Conservation (phyloP, 1,284 basidiomycete genomes). For the Trichosporon ovoides region DNA sequence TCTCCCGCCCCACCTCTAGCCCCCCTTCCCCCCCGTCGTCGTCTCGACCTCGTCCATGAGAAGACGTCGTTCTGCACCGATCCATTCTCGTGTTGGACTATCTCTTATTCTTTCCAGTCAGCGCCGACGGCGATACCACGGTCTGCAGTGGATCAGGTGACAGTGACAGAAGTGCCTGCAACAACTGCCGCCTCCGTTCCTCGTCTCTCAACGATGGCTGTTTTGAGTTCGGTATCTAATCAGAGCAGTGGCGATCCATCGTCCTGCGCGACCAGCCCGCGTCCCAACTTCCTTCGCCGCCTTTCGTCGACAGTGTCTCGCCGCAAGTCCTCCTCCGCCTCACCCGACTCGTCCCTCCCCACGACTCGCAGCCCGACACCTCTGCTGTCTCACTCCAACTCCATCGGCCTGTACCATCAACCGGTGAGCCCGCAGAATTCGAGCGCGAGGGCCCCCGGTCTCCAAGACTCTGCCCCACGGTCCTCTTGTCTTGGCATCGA, state of each 20-base stretch:
- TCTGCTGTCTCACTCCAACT: not conserved
- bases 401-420: not conserved
- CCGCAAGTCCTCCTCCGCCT: not conserved
- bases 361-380: not conserved
- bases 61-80: too few relatives aligned
- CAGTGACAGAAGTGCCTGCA: too few relatives aligned
- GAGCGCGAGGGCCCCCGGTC: not conserved
- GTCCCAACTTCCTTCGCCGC: not conserved
- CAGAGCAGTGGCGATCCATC: not conserved
- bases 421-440: not conserved
- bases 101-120: too few relatives aligned
- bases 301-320: not conserved
- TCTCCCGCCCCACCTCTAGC: conserved; percentile 1
- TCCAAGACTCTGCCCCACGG: not conserved
- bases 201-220: not conserved
- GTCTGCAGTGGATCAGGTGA: too few relatives aligned
- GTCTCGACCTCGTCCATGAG: too few relatives aligned
- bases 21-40: not conserved
- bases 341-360: not conserved
- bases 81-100: too few relatives aligned
- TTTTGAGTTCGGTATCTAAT: conserved; percentile 5
- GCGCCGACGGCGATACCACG: too few relatives aligned
- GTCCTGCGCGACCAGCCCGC: not conserved
- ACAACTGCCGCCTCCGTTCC: not conserved
- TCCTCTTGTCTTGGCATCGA: conserved; percentile 1